Evolutionary conservation across 352 stramenopile species (phyloP).

Genomic region (Chrysophaeum taylorii): DNA sequence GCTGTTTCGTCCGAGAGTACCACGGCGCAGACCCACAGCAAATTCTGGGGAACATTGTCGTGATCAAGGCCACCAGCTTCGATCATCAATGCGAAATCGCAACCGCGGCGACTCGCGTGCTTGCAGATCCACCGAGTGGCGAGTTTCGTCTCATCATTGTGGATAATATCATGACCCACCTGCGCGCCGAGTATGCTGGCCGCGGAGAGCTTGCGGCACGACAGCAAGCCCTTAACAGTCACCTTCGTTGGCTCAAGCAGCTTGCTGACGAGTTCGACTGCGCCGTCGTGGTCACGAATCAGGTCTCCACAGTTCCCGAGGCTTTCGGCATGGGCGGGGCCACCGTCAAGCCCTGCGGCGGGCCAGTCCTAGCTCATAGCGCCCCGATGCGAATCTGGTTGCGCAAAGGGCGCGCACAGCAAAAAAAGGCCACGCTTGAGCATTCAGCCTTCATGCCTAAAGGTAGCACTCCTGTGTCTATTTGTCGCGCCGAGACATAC

Average conservation of each 20-base stretch:
- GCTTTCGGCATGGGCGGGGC: slow-evolving; percentile 64
- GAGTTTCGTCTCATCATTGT: slow-evolving; percentile 71
- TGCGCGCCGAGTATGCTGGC: slow-evolving; percentile 71
- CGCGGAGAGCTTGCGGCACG: slow-evolving; percentile 65
- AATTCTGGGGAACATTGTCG: slow-evolving; percentile 61
- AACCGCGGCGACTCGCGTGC: background rate
- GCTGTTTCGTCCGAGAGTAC: no score
- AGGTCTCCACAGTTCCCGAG: slow-evolving; percentile 73
- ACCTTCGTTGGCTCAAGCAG: slow-evolving; percentile 62
- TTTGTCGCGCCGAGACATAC: no score
- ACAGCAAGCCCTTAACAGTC: slow-evolving; percentile 74
- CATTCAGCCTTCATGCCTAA: no score
- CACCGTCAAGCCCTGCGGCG: slow-evolving; percentile 65
- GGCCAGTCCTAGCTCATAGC: slow-evolving; percentile 34
- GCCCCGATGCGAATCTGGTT: no score
- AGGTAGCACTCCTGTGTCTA: no score
- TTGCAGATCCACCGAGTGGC: slow-evolving; percentile 51
- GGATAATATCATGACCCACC: slow-evolving; percentile 74
- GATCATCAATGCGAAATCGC: slow-evolving; percentile 24
- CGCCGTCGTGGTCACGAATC: slow-evolving; percentile 75
- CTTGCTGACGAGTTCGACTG: slow-evolving; percentile 76
- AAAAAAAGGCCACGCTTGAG: no score
- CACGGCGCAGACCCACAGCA: slow-evolving; percentile 64
- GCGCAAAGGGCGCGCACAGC: no score
- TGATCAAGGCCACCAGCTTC: slow-evolving; percentile 51